Conservation (phyloP, 305 asterid genomes). For the Solanum hybrid region DNA sequence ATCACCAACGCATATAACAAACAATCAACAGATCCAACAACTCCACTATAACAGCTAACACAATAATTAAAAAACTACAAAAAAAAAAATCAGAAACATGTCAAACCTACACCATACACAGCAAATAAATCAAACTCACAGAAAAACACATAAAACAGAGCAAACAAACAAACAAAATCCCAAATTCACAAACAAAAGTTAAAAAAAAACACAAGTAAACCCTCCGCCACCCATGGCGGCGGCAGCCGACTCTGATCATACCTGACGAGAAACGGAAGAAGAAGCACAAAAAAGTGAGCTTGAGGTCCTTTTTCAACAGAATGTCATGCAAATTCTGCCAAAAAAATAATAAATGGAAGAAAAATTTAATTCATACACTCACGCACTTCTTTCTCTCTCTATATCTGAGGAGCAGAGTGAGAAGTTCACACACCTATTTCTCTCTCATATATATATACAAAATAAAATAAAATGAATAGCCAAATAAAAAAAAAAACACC, state of each 20-base stretch:
- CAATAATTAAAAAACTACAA: neutral
- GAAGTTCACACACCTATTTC: neutral
- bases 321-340: slow-evolving; percentile 1
- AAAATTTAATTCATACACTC: neutral
- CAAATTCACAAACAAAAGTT: neutral
- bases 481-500: neutral
- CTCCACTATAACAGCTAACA: neutral
- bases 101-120: neutral
- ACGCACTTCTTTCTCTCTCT: neutral
- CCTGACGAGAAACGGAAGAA: neutral
- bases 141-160: neutral
- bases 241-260: neutral
- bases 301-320: neutral
- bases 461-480: neutral
- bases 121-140: neutral
- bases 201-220: neutral
- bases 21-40: slow-evolving; percentile 4
- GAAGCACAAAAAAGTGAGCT: neutral
- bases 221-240: neutral
- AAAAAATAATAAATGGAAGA: neutral
- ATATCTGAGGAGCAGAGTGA: neutral
- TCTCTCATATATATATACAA: neutral
- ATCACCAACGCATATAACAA: neutral
- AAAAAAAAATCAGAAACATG: neutral
- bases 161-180: neutral